A percentile compares a stretch with the other conserved stretches of the same genome.
Conservation (phyloP, 805 yeast species). For the Lipomyces mesembrius region DNA sequence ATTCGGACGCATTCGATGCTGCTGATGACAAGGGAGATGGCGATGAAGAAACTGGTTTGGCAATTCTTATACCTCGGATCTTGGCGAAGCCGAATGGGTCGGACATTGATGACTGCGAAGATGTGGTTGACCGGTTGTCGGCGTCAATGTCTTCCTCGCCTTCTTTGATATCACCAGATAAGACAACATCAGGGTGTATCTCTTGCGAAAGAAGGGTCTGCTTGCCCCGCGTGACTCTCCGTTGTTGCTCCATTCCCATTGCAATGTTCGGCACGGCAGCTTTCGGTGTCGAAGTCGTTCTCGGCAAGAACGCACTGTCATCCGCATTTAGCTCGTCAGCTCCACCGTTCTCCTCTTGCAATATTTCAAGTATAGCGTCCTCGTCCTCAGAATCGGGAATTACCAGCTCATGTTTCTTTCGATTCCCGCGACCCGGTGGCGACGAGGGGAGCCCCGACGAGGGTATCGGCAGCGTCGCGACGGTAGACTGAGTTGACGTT, state of each 20-base stretch:
- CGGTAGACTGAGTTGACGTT: background rate
- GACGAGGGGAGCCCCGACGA: constrained; percentile 4
- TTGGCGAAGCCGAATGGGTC: constrained; percentile 32
- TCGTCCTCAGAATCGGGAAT: constrained; percentile 10
- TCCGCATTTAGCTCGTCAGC: constrained; percentile 2
- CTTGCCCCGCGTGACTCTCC: background rate
- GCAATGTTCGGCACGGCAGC: constrained; percentile 3
- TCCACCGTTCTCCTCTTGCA: background rate
- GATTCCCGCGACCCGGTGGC: constrained; percentile 15
- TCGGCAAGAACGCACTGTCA: constrained; percentile 1
- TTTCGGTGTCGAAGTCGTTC: constrained; percentile 2
- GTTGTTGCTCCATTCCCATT: background rate
- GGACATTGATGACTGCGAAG: constrained; percentile 23
- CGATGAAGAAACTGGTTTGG: constrained; percentile 5
- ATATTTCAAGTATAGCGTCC: background rate
- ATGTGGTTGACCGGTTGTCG: constrained; percentile 10
- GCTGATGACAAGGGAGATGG: background rate
- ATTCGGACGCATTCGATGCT: background rate
- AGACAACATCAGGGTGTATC: background rate
- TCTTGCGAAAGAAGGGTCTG: background rate
- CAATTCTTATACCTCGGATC: constrained; percentile 23
- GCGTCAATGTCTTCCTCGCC: constrained; percentile 8
- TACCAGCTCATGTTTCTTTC: constrained; percentile 2
- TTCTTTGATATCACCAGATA: constrained; percentile 1
- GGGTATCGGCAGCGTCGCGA: background rate